Percentiles rank a stretch among this genome's conserved stretches.
These are phyloP conservation scores for Gossypium davidsonii DNA, from an alignment of 441 rosid genomes.

Conservation along the genomic window DNA sequence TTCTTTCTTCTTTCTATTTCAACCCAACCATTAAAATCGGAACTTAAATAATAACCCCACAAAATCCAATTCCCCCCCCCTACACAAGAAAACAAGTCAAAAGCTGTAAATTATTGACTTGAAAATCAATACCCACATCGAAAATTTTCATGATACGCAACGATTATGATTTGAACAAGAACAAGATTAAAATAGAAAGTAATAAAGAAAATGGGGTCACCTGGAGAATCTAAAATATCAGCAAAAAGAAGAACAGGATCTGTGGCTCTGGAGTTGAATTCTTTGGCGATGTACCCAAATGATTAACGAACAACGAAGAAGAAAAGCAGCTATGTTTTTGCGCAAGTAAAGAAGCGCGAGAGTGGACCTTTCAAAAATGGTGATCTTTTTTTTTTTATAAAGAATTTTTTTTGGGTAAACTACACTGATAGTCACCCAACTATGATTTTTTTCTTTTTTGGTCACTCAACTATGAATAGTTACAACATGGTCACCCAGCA, in stretches of 20 bases:
- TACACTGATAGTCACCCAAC: too few species aligned
- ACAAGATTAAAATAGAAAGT: neutral
- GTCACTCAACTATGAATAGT: too few species aligned
- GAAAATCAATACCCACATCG: neutral
- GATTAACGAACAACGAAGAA: neutral
- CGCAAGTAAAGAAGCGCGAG: neutral
- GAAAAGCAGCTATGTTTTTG: neutral
- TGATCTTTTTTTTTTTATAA: neutral
- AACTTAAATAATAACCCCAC: neutral
- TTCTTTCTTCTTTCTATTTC: neutral
- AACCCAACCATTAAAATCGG: neutral
- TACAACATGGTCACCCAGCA: too few species aligned
- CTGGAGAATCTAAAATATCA: neutral
- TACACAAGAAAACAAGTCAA: neutral
- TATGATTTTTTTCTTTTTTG: too few species aligned
- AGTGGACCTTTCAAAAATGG: neutral
- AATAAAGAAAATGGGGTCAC: neutral
- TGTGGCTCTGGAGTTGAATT: neutral
- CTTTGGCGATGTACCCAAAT: neutral
- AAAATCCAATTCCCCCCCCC: neutral
- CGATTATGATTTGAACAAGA: neutral
- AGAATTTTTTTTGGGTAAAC: too few species aligned
- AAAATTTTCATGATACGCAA: neutral
- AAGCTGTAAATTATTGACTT: neutral
- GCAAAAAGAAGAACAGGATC: neutral